Evolutionary conservation across 768 basidiomycete genomes (phyloP).

Genomic region (Pisolithus tinctorius): DNA sequence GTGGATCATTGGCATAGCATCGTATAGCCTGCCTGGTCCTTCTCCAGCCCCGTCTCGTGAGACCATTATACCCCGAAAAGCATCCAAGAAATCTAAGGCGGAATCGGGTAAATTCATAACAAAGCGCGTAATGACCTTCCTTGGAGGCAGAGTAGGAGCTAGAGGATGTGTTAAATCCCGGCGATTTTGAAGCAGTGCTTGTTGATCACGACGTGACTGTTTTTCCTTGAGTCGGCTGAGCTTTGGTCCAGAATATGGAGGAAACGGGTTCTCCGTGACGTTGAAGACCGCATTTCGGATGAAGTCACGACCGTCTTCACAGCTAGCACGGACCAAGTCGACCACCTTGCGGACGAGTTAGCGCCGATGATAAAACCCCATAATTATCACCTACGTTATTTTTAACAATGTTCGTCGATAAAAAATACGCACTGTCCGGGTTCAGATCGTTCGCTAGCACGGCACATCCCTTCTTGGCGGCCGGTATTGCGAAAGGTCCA

Average conservation of each 20-base stretch:
- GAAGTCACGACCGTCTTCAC: slow-evolving; percentile 84
- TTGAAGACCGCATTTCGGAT: slow-evolving; percentile 54
- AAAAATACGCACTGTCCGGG: slow-evolving; percentile 76
- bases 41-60: slow-evolving; percentile 28
- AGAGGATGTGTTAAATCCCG: slow-evolving; percentile 1
- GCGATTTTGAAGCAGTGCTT: slow-evolving; percentile 14
- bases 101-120: slow-evolving; percentile 98
- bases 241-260: slow-evolving; percentile 43
- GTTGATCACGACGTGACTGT: slow-evolving; percentile 36
- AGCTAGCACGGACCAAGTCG: slow-evolving; percentile 61
- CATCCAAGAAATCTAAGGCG: slow-evolving; percentile 84
- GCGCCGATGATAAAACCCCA: neutral
- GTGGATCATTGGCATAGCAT: slow-evolving; percentile 81
- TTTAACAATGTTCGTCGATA: slow-evolving; percentile 59
- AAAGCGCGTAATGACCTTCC: slow-evolving; percentile 70
- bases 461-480: slow-evolving; percentile 84
- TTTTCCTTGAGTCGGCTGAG: slow-evolving; percentile 29
- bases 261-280: slow-evolving; percentile 62
- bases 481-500: slow-evolving; percentile 92
- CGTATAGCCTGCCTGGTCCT: slow-evolving; percentile 41
- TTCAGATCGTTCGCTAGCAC: slow-evolving; percentile 94
- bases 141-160: slow-evolving; percentile 24
- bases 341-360: slow-evolving; percentile 41
- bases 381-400: slow-evolving; percentile 57
- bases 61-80: slow-evolving; percentile 69